Percentiles rank a stretch among this genome's conserved stretches.
Evolutionary conservation across 768 basidiomycete genomes (phyloP).

Genomic region (Amanita exitialis): DNA sequence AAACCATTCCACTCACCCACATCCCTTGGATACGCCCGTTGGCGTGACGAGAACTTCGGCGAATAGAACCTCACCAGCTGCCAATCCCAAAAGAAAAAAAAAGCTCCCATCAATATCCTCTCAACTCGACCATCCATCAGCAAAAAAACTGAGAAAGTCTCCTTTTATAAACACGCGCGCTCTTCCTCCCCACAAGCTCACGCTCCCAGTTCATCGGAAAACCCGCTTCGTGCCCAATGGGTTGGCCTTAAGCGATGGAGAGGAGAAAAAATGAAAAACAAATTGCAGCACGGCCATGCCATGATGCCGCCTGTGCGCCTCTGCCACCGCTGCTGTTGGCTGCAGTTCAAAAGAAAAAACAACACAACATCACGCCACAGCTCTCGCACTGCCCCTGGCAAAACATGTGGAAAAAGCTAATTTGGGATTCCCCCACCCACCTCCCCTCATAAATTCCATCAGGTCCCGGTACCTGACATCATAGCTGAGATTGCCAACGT

Average conservation of each 20-base stretch:
- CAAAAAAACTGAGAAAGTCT: constrained; percentile 28
- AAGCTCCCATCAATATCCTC: constrained; percentile 89
- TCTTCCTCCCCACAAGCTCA: constrained; percentile 26
- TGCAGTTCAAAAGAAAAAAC: background rate
- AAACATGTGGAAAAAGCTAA: constrained; percentile 13
- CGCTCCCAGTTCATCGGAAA: constrained; percentile 31
- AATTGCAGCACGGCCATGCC: constrained; percentile 5
- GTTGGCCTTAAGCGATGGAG: constrained; percentile 10
- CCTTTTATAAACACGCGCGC: constrained; percentile 17
- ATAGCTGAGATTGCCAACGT: constrained; percentile 98
- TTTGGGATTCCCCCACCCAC: constrained; percentile 78
- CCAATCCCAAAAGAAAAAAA: constrained; percentile 81
- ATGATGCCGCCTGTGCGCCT: constrained; percentile 3
- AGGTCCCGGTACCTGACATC: constrained; percentile 98
- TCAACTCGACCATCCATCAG: constrained; percentile 46
- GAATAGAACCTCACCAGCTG: constrained; percentile 99
- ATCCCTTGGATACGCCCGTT: constrained; percentile 95
- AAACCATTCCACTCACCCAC: constrained; percentile 67
- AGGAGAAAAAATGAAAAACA: constrained; percentile 7
- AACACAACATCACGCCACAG: background rate
- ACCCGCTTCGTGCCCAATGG: constrained; percentile 12
- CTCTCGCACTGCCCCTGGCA: constrained; percentile 17
- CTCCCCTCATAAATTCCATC: constrained; percentile 99
- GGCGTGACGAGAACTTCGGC: constrained; percentile 98
- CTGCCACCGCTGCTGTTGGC: constrained; percentile 4